phyloP scores from a whole-genome alignment of 192 early-diverging fungal genomes.

The Coemansia sp. region DNA sequence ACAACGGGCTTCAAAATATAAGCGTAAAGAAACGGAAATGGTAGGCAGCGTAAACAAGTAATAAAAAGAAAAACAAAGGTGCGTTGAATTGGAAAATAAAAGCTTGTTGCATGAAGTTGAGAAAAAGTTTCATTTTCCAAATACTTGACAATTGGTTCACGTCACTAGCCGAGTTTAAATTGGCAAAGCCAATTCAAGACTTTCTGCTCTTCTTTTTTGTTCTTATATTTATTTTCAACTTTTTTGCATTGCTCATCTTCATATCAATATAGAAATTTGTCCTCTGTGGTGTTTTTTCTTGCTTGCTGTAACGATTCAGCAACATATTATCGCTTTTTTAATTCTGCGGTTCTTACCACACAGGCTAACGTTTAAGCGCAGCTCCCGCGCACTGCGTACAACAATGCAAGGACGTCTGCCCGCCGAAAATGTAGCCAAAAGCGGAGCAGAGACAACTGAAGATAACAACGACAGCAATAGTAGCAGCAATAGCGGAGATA shows the following conservation, averaged over 20 bases:
- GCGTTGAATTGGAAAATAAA: too few relatives aligned
- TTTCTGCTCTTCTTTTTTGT: not conserved
- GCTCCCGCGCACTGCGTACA: not conserved
- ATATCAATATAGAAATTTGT: not conserved
- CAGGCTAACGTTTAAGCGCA: too few relatives aligned
- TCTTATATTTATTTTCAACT: not conserved
- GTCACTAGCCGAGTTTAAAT: not conserved
- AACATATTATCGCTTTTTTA: not conserved
- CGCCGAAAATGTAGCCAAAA: not conserved
- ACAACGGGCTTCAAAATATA: not conserved
- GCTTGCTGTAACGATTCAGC: not conserved
- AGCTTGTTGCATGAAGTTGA: too few relatives aligned
- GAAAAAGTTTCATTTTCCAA: not conserved
- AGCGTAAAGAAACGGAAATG: not conserved
- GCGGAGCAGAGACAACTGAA: not conserved
- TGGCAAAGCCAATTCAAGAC: not conserved
- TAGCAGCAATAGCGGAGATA: not conserved
- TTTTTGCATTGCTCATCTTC: not conserved
- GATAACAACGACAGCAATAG: conserved; percentile 1
- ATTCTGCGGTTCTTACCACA: not conserved
- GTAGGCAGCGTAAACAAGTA: too few relatives aligned
- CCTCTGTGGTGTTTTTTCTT: not conserved
- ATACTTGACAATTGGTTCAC: too few relatives aligned
- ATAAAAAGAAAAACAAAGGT: too few relatives aligned
- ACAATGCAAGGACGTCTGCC: not conserved